Evolutionary conservation across 306 rosid species (phyloP).

Genomic region (Medicago lupulina): DNA sequence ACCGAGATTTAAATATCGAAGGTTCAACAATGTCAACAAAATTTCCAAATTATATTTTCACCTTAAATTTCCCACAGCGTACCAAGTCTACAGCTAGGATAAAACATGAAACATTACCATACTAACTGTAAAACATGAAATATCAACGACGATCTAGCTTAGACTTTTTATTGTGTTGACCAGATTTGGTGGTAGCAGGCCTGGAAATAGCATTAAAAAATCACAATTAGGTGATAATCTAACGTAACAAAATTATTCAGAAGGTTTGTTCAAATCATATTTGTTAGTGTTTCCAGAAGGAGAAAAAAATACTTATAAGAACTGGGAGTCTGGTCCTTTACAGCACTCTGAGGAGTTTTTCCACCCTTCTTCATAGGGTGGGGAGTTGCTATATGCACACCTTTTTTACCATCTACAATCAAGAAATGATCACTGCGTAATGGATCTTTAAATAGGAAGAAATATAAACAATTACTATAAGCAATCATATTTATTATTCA

Average conservation of each 20-base stretch:
- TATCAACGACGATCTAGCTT: conserved; percentile 57
- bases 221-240: not conserved
- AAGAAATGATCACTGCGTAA: not conserved
- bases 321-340: conserved; percentile 59
- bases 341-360: conserved; percentile 50
- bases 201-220: conserved; percentile 34
- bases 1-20: not conserved
- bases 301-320: conserved; percentile 57
- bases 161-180: conserved; percentile 43
- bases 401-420: conserved; percentile 68
- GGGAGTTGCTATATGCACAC: conserved; percentile 72
- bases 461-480: not conserved
- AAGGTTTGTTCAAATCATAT: not conserved
- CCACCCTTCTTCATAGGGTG: conserved; percentile 72
- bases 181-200: not conserved
- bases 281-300: not conserved
- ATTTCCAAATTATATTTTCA: conserved; percentile 1
- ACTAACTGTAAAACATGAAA: conserved; percentile 31
- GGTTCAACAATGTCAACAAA: not conserved
- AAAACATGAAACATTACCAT: not conserved
- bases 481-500: not conserved
- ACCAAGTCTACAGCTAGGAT: conserved; percentile 9
- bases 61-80: not conserved
- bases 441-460: not conserved
- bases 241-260: not conserved